phyloP scores from a whole-genome alignment of 2,329 filamentous ascomycete genomes.

The Cordyceps cicadae region DNA sequence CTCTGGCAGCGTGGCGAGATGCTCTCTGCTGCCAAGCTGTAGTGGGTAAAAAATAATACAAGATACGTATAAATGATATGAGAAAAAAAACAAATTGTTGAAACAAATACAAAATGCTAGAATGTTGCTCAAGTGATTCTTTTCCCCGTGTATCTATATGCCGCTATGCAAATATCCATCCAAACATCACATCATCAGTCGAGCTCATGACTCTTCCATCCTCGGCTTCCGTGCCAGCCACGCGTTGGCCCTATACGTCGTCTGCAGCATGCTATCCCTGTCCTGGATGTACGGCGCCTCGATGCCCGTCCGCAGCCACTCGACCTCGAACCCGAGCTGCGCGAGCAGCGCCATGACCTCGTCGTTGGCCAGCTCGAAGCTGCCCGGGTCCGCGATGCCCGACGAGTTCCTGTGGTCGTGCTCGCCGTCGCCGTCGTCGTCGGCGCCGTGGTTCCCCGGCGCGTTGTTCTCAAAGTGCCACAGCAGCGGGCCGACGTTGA shows the following conservation, averaged over 20 bases:
- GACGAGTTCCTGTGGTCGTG: constrained; percentile 41
- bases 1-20: constrained; percentile 43
- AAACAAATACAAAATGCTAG: background rate
- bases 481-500: constrained; percentile 83
- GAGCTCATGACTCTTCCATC: background rate
- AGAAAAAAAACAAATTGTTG: too few relatives aligned
- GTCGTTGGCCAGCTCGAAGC: constrained; percentile 81
- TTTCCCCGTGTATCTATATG: background rate
- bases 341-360: constrained; percentile 73
- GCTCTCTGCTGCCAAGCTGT: constrained; percentile 35
- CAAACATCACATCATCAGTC: background rate
- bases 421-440: constrained; percentile 42
- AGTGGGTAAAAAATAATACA: constrained; percentile 12
- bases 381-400: constrained; percentile 82
- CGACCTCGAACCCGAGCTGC: constrained; percentile 67
- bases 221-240: constrained; percentile 77
- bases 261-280: constrained; percentile 74
- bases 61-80: background rate
- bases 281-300: constrained; percentile 84
- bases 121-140: background rate
- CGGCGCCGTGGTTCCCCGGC: constrained; percentile 47
- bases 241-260: constrained; percentile 67
- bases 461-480: constrained; percentile 89
- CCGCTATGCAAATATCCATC: background rate
- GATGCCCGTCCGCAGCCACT: constrained; percentile 50